Evolutionary conservation across 208 protist species (phyloP).

Genomic region (Trypanosoma brucei): DNA sequence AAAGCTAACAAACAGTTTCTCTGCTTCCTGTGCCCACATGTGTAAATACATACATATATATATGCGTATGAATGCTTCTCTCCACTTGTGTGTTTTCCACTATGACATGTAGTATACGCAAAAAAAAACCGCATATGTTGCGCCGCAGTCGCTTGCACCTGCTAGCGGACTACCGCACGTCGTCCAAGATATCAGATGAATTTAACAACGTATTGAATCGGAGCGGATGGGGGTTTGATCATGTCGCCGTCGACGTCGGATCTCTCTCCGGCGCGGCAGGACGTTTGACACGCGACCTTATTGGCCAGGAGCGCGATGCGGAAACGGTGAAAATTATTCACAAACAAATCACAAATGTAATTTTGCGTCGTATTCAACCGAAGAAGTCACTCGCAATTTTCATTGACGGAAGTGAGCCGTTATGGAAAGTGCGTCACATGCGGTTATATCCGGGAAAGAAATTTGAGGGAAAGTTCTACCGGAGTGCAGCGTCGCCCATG

Average conservation of each 20-base stretch:
- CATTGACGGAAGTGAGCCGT: constrained; percentile 61
- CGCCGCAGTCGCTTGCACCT: constrained; percentile 15
- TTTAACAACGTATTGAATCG: constrained; percentile 50
- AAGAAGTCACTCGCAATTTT: constrained; percentile 63
- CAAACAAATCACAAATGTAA: constrained; percentile 39
- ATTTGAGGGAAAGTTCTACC: constrained; percentile 60
- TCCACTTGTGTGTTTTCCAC: neutral
- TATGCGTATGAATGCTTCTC: too few relatives aligned
- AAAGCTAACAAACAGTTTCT: too few relatives aligned
- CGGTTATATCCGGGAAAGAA: constrained; percentile 53
- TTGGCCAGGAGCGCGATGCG: constrained; percentile 54
- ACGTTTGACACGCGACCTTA: constrained; percentile 54
- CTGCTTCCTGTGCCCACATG: too few relatives aligned
- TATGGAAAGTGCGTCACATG: constrained; percentile 64
- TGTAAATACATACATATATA: too few relatives aligned
- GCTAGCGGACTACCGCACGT: constrained; percentile 37
- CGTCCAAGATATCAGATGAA: constrained; percentile 39
- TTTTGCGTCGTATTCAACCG: constrained; percentile 53
- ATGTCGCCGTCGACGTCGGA: constrained; percentile 63
- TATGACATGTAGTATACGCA: neutral
- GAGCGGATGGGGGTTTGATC: constrained; percentile 39
- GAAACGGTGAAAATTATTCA: constrained; percentile 59
- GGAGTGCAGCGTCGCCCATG: constrained; percentile 68
- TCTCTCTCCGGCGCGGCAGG: constrained; percentile 32
- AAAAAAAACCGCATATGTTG: constrained; percentile 13